Conservation (phyloP, 2,329 filamentous ascomycete genomes). For the Aspergillus sp. region DNA sequence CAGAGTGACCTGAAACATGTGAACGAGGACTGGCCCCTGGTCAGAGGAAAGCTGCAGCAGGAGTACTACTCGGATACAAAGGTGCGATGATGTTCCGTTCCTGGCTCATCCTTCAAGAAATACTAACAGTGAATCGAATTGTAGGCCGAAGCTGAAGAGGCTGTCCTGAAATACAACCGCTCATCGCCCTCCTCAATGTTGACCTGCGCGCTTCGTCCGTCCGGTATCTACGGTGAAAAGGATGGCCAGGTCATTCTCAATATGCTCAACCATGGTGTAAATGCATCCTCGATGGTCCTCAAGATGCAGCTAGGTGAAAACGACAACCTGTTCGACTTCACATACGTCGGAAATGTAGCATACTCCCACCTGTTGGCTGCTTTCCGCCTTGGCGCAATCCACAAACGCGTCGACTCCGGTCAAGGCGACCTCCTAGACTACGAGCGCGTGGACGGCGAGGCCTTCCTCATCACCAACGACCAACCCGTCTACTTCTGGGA, state of each 20-base stretch:
- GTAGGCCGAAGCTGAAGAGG: constrained; percentile 74
- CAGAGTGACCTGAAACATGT: constrained; percentile 76
- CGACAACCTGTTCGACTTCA: constrained; percentile 69
- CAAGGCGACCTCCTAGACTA: constrained; percentile 65
- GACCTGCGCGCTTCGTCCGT: constrained; percentile 79
- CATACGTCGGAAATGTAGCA: constrained; percentile 67
- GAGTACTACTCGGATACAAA: constrained; percentile 93
- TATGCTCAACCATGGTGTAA: constrained; percentile 69
- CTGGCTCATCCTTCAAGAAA: background rate
- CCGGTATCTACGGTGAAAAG: constrained; percentile 87
- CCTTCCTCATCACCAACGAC: constrained; percentile 89
- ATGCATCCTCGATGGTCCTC: constrained; percentile 59
- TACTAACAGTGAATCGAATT: constrained; percentile 19
- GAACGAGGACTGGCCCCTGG: constrained; percentile 77
- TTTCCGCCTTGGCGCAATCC: constrained; percentile 65
- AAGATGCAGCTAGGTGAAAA: constrained; percentile 78
- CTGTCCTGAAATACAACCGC: constrained; percentile 76
- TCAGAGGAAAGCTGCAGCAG: constrained; percentile 67
- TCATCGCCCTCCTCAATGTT: constrained; percentile 59
- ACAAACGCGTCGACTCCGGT: constrained; percentile 41
- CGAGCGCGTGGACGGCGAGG: constrained; percentile 78
- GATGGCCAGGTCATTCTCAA: constrained; percentile 75
- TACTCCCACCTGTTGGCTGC: constrained; percentile 83
- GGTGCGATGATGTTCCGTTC: constrained; percentile 46
- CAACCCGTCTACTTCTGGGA: constrained; percentile 89